Conservation (phyloP, 2,329 filamentous ascomycete genomes). For the Atkinsonella texensis region DNA sequence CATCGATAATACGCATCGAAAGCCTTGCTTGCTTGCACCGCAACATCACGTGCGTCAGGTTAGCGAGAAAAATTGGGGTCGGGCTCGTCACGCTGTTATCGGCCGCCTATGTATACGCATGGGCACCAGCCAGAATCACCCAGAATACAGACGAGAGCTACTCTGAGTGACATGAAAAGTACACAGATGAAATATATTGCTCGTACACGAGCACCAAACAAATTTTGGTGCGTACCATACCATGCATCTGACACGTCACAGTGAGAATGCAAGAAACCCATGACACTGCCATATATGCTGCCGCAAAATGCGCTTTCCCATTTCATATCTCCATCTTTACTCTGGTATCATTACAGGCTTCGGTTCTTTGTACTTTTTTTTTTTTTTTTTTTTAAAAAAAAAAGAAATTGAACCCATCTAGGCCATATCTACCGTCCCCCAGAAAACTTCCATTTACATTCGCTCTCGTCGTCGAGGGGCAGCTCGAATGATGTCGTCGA, state of each 20-base stretch:
- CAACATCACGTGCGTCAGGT: too few species aligned
- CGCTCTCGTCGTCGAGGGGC: slow-evolving; percentile 53
- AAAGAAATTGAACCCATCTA: not conserved
- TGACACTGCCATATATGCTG: slow-evolving; percentile 2
- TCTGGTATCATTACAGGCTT: slow-evolving; percentile 27
- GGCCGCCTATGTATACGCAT: too few species aligned
- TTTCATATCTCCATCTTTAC: slow-evolving; percentile 16
- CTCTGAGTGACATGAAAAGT: too few species aligned
- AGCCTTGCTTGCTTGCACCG: too few species aligned
- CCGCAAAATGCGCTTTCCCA: slow-evolving; percentile 10
- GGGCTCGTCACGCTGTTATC: too few species aligned
- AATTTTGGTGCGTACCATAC: too few species aligned
- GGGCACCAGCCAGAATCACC: too few species aligned
- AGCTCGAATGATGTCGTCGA: slow-evolving; percentile 95
- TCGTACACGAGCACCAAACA: too few species aligned
- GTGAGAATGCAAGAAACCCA: not conserved
- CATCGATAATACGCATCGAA: too few species aligned
- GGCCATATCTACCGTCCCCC: not conserved
- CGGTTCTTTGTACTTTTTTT: not conserved
- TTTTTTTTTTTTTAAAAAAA: not conserved
- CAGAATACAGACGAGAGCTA: too few species aligned
- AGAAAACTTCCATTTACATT: slow-evolving; percentile 18
- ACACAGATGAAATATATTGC: too few species aligned
- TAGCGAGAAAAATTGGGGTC: too few species aligned
- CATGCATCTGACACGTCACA: not conserved